Evolutionary conservation across 106 monocot species (phyloP), one percentile per base, ranked within the genome.

Genomic region (Apostasia shenzhenica): DNA sequence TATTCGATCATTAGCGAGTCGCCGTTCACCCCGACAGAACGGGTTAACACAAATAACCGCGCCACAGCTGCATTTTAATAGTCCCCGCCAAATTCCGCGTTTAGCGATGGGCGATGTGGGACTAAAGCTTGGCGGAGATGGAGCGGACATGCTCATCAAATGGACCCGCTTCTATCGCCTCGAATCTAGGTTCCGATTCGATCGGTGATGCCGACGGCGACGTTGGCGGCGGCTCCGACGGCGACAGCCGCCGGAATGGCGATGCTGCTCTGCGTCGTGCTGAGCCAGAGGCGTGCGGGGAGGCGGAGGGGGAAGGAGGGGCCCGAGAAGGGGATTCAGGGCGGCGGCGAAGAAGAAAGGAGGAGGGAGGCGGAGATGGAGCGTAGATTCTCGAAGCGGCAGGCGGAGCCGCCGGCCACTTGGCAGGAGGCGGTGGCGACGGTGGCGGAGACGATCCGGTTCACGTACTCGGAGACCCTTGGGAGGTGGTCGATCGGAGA

Each of bases 1-100:
- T 77, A 79, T 14, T 80, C 86, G 91, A 87, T 91, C 87, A 84
- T 91, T 87, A 70, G 61, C 84, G 77, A 60, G 91, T 87, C 91
- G 84, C 81, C 87, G 75, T 46, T 72, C 74, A 84, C 81, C 91
- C 86, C 81, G 75, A 87, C 91, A 91, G 79, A 79, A 81, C 81
- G 86, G 70, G 83, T 60, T 66, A 70, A 37, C 0, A 0, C 4
- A 1, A 0, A 5, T 11, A 0, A 0, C 0, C 1, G 0, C 5
- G 0, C 8, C 8, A 45, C 8, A 39, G 40, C 3, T 8, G n/a
- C n/a, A 2, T 52, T 41, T 40, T 77, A 74, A 69, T 59, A 38
- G 8, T 8, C 3, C 8, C 4, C 72, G 11, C 10, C 44, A 7
- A 1, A 4, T 41, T 3, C 47, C 3, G 4, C 5, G 14, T 8